A percentile compares a stretch with the other conserved stretches of the same genome.
Conservation (phyloP, 805 yeast genomes). For the Diddensiella santjacobensis region DNA sequence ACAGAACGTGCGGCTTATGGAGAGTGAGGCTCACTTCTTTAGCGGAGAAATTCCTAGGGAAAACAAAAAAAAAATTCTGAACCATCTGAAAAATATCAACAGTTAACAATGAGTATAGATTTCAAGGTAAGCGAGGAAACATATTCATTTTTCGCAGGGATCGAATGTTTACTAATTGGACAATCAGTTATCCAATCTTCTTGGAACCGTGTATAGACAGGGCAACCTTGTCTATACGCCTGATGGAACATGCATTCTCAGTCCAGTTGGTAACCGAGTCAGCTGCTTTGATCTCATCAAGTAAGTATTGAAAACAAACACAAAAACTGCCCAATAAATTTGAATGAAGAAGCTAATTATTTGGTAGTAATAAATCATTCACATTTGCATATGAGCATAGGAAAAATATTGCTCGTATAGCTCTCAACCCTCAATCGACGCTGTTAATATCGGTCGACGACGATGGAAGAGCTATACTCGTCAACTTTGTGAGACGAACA, state of each 20-base stretch:
- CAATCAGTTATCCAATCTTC: conserved; percentile 68
- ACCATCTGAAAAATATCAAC: background rate
- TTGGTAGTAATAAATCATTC: conserved; percentile 64
- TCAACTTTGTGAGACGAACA: conserved; percentile 74
- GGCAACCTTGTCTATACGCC: conserved; percentile 86
- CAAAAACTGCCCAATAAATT: background rate
- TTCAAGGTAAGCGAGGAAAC: conserved; percentile 41
- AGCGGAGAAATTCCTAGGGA: too few relatives aligned
- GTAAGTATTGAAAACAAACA: too few relatives aligned
- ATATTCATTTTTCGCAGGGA: too few relatives aligned
- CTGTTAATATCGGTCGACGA: conserved; percentile 78
- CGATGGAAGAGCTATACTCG: conserved; percentile 90
- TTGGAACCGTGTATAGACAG: conserved; percentile 91
- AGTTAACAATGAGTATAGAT: conserved; percentile 69
- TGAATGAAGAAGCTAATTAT: conserved; percentile 4
- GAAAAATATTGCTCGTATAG: conserved; percentile 72
- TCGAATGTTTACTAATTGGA: conserved; percentile 8
- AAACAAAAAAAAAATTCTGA: background rate
- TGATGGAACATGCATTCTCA: conserved; percentile 77
- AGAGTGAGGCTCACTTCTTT: too few relatives aligned
- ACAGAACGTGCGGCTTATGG: too few relatives aligned
- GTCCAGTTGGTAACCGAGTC: conserved; percentile 94
- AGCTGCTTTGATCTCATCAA: conserved; percentile 81
- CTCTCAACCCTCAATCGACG: conserved; percentile 78
- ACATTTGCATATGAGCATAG: conserved; percentile 93